Evolutionary conservation across 371 early-diverging fungal genomes (phyloP).

Genomic region (Mortierella polycephala): DNA sequence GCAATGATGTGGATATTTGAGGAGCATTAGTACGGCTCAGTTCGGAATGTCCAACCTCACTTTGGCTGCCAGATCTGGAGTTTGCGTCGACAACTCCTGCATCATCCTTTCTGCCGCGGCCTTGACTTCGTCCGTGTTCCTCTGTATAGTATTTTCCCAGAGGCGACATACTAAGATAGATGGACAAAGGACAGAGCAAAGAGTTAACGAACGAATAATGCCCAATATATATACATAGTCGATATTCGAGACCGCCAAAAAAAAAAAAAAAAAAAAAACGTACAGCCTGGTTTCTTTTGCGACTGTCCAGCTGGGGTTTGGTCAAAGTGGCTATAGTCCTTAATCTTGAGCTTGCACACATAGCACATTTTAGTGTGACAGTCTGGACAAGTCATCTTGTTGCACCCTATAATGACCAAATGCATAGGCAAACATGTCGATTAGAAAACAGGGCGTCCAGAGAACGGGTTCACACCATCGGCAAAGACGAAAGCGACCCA

Average conservation of each 20-base stretch:
- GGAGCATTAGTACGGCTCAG: neutral
- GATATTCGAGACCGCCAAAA: neutral
- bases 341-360: conserved; percentile 57
- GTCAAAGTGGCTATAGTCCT: conserved; percentile 60
- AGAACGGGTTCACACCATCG: too few species aligned
- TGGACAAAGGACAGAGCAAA: neutral
- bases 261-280: neutral
- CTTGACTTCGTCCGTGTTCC: conserved; percentile 57
- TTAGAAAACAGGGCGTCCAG: too few species aligned
- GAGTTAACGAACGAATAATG: neutral
- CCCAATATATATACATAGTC: too few species aligned
- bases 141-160: conserved; percentile 55
- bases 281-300: conserved; percentile 22
- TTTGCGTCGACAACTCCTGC: conserved; percentile 22
- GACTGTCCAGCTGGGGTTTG: conserved; percentile 26
- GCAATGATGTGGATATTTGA: too few species aligned
- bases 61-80: conserved; percentile 28
- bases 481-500: neutral
- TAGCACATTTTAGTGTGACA: conserved; percentile 58
- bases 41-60: conserved; percentile 30
- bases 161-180: conserved; percentile 54
- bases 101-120: conserved; percentile 51
- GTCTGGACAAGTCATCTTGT: conserved; percentile 61
- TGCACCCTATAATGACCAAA: conserved; percentile 46
- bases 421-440: neutral